These are phyloP conservation scores for Dothistroma pini DNA, from an alignment of 2,329 filamentous ascomycete genomes.

Conservation along the genomic window DNA sequence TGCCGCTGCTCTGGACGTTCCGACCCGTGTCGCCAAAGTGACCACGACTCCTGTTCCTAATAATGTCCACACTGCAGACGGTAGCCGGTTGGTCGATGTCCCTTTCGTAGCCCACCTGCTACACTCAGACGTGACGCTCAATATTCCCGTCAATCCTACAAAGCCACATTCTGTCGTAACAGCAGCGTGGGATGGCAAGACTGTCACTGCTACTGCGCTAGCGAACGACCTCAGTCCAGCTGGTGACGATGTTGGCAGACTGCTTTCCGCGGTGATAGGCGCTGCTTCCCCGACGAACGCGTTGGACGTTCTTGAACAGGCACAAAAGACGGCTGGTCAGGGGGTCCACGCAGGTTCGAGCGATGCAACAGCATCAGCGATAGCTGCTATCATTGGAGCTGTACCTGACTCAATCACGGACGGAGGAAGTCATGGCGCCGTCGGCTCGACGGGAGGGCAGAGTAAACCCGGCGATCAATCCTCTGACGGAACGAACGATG, in stretches of 20 bases:
- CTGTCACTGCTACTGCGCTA: slow-evolving; percentile 21
- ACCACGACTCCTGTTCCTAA: neutral
- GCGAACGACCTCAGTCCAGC: neutral
- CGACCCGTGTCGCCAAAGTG: slow-evolving; percentile 15
- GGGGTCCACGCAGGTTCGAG: neutral
- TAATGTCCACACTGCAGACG: neutral
- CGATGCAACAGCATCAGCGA: slow-evolving; percentile 14
- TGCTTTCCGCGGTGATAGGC: slow-evolving; percentile 14
- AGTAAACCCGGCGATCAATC: neutral
- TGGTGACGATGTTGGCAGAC: slow-evolving; percentile 9
- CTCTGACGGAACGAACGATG: neutral
- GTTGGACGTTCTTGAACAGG: slow-evolving; percentile 17
- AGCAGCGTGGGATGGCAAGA: slow-evolving; percentile 16
- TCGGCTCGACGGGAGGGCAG: neutral
- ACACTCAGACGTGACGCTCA: slow-evolving; percentile 19
- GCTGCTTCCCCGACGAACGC: slow-evolving; percentile 21
- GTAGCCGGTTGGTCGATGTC: neutral
- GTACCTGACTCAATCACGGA: neutral
- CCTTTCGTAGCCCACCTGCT: slow-evolving; percentile 23
- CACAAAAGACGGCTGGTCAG: slow-evolving; percentile 9
- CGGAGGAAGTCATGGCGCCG: neutral
- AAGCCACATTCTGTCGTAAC: slow-evolving; percentile 20
- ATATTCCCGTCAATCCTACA: slow-evolving; percentile 16
- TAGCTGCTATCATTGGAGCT: slow-evolving; percentile 12
- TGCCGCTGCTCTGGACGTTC: slow-evolving; percentile 20